Base-by-base conservation (phyloP, 805 yeast species). In the Sugiyamaella mastotermitis region DNA sequence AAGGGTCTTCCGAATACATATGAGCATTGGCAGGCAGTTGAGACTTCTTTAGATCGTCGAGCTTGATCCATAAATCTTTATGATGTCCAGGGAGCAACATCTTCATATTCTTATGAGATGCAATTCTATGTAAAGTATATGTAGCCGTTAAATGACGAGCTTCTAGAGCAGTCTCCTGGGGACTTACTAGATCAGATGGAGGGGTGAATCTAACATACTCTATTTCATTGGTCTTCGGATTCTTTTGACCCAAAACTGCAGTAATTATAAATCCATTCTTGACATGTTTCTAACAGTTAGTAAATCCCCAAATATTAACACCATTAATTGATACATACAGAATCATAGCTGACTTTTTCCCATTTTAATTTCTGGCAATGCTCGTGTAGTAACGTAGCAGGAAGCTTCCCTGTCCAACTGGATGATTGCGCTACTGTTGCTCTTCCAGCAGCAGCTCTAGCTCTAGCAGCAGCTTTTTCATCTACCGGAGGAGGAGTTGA, bases 351-450 rank as follows among this genome's bases (percentile, higher is more conserved):
- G 3, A 85, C 94, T 48, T 80, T 80, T 42, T 79, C 81, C 98
- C 98, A 90, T 60, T 86, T 85, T 42, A 74, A 77, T 56, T 80
- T 83, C 57, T 85, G 96, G 46, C 92, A 83, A 47, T 78, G 80
- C 53, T 90, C 98, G 52, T 85, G 85, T 3, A 90, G 69, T 13
- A 90, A 60, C 0, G 92, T 78, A 2, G 83, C 86, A 0, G 98
- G 97, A 11, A 90, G 66, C 52, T 90, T 90, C 1, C 98, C 98
- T 0, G 96, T 87, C 96, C 96, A 87, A 20, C 90, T 85, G 4
- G 45, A 37, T 11, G 42, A 34, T 11, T 38, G 27, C 11, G 49
- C 40, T 7, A 46, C 49, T n/a, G 31, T 37, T 3, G 46, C 46
- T 19, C 43, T 23, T 5, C 33, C 31, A 9, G 42, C 49, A 18